Evolutionary conservation across 2,329 filamentous ascomycete species (phyloP).

Genomic region (Penicillium freii): DNA sequence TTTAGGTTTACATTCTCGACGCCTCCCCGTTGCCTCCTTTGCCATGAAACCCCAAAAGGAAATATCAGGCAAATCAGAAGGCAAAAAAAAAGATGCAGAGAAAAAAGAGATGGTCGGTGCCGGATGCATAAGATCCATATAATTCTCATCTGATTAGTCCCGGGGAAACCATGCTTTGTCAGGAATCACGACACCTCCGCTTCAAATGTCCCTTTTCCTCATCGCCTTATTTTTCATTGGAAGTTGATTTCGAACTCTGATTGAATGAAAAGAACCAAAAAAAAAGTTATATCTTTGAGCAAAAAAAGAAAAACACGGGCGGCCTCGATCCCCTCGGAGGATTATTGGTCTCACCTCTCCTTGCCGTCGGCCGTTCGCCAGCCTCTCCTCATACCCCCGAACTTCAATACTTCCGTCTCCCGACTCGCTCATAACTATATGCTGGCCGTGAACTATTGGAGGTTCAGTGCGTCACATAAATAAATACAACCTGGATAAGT

Average conservation of each 20-base stretch:
- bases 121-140: constrained; percentile 7
- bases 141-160: constrained; percentile 16
- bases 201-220: constrained; percentile 22
- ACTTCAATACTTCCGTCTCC: constrained; percentile 1
- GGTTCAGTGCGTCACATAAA: not conserved
- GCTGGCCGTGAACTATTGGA: not conserved
- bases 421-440: not conserved
- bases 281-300: not conserved
- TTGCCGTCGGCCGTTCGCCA: constrained; percentile 14
- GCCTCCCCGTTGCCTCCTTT: constrained; percentile 13
- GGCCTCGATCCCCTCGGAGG: constrained; percentile 2
- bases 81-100: not conserved
- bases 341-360: constrained; percentile 9
- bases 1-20: not conserved
- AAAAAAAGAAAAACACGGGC: not conserved
- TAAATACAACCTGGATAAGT: not conserved
- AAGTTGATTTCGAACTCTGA: not conserved
- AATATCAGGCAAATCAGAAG: not conserved
- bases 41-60: not conserved
- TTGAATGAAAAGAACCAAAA: not conserved
- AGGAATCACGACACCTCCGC: constrained; percentile 28
- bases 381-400: constrained; percentile 4
- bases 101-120: constrained; percentile 5
- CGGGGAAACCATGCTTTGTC: constrained; percentile 28
- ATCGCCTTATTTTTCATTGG: constrained; percentile 11